A percentile compares a stretch with the other conserved stretches of the same genome.
phyloP scores from a whole-genome alignment of 805 yeast species.

The Candida sonorensis region DNA sequence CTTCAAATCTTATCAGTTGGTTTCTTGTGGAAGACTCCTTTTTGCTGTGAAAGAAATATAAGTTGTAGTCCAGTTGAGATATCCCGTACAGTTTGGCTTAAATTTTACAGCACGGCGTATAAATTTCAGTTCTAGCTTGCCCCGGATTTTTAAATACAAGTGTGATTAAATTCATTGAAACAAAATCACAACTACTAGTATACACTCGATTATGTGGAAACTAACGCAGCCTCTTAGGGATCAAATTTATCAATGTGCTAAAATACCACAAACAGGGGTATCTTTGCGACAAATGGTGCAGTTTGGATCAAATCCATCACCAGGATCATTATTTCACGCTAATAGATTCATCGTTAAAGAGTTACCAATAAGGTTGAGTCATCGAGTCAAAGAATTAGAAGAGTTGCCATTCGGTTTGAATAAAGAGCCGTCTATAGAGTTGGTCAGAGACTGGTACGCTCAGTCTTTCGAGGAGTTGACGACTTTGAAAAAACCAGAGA shows the following conservation, averaged over 20 bases:
- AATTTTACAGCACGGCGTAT: too few species aligned
- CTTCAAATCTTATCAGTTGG: too few species aligned
- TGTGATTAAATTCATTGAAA: too few species aligned
- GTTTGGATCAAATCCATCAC: slow-evolving; percentile 73
- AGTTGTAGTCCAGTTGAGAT: too few species aligned
- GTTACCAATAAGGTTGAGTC: slow-evolving; percentile 79
- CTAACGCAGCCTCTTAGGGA: slow-evolving; percentile 43
- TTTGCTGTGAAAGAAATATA: too few species aligned
- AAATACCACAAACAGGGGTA: slow-evolving; percentile 76
- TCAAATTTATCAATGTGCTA: slow-evolving; percentile 57
- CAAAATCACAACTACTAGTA: too few species aligned
- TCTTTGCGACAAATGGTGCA: slow-evolving; percentile 86
- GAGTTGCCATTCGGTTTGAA: slow-evolving; percentile 69
- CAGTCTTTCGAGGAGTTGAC: slow-evolving; percentile 82
- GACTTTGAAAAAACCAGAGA: slow-evolving; percentile 50
- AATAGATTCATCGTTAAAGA: slow-evolving; percentile 82
- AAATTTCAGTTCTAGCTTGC: too few species aligned
- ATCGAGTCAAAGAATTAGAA: slow-evolving; percentile 78
- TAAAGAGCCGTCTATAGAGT: slow-evolving; percentile 65
- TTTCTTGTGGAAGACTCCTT: not conserved
- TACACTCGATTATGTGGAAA: slow-evolving; percentile 32
- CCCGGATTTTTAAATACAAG: too few species aligned
- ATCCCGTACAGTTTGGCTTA: too few species aligned
- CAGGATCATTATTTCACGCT: slow-evolving; percentile 75
- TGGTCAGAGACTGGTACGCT: slow-evolving; percentile 85